Evolutionary conservation across 1,284 basidiomycete species (phyloP).

Genomic region (Peniophora sp.): DNA sequence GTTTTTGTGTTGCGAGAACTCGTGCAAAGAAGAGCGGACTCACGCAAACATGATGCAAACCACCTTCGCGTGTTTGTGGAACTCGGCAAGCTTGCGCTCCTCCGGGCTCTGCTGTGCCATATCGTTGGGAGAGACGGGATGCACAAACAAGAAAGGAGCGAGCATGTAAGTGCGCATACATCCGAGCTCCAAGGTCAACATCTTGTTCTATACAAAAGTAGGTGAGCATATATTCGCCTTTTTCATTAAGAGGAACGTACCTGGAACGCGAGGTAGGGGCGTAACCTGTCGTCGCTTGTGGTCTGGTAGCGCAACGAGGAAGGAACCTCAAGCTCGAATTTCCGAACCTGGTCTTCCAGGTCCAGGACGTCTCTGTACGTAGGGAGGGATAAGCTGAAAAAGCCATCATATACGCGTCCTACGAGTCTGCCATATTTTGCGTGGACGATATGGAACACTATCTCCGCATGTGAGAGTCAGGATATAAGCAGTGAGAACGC

Average conservation of each 20-base stretch:
- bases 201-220: slow-evolving; percentile 9
- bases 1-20: background rate
- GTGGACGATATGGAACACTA: slow-evolving; percentile 13
- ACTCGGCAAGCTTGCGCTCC: slow-evolving; percentile 8
- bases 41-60: slow-evolving; percentile 12
- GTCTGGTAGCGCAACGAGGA: slow-evolving; percentile 12
- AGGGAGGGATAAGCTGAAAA: slow-evolving; percentile 13
- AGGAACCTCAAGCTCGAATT: slow-evolving; percentile 14
- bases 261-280: slow-evolving; percentile 15
- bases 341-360: slow-evolving; percentile 11
- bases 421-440: slow-evolving; percentile 7
- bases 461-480: background rate
- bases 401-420: slow-evolving; percentile 15
- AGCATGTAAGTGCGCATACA: slow-evolving; percentile 2
- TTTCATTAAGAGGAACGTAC: slow-evolving; percentile 3
- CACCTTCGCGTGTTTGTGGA: slow-evolving; percentile 10
- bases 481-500: no score
- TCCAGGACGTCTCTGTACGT: slow-evolving; percentile 15
- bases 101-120: slow-evolving; percentile 3
- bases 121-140: slow-evolving; percentile 7
- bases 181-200: slow-evolving; percentile 8
- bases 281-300: slow-evolving; percentile 8
- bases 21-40: background rate
- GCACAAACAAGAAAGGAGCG: slow-evolving; percentile 16
- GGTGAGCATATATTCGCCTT: background rate